Base-by-base conservation (phyloP, 495 filamentous ascomycete genomes). In the Neurospora sublineolata region DNA sequence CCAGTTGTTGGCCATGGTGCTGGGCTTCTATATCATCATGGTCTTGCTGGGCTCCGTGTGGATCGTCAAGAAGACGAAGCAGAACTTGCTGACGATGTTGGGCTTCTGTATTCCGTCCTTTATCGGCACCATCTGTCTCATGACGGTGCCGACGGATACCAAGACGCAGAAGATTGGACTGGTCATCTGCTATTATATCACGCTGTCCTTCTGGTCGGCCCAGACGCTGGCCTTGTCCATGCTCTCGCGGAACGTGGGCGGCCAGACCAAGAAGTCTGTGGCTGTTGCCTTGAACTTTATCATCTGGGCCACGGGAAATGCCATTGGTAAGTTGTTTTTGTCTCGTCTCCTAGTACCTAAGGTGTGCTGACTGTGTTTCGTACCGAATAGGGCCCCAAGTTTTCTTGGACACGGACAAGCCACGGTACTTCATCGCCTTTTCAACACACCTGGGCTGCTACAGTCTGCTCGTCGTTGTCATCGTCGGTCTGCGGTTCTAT, bases 11-110 rank as follows among this genome's bases (percentile, higher is more conserved):
- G 86, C 89, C 20, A 93, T 93, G 88, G 89, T 92, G 6, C 80
- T 92, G 2, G 90, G 90, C 6, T 87, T 85, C 42, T 91, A 90
- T 72, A 91, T 92, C 73, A 89, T 91, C 71, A 85, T 89, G 39
- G 87, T 91, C 16, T 78, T 93, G 37, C 76, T 92, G 41, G 82
- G 81, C 3, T 89, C 87, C 1, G 84, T 88, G 2, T 92, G 84
- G 84, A 76, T 92, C 1, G 90, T 90, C 3, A 89, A 88, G 76
- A 87, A 82, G 76, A 88, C 83, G 4, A 77, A 80, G 4, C 90
- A 92, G 78, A 93, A 91, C 73, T 72, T 89, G 14, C 71, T 91
- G 33, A 81, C 88, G 44, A 91, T 92, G 89, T 73, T 87, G 27
- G 82, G 84, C 8, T 91, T 87, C 69, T 82, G 91, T 20, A 81